phyloP scores from a whole-genome alignment of 2,329 filamentous ascomycete species.

The Beauveria sp. region DNA sequence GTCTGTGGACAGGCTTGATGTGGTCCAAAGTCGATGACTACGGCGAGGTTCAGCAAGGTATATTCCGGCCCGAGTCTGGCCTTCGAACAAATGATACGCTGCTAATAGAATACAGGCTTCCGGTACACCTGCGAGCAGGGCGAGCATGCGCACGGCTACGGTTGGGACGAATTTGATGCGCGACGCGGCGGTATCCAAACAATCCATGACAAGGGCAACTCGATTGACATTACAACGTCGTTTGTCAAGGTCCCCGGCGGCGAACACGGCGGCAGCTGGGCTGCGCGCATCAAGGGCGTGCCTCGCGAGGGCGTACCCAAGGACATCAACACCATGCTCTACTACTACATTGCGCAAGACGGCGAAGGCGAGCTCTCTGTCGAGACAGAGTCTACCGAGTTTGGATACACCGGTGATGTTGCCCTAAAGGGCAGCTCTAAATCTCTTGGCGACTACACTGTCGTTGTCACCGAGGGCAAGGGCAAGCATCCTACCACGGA shows the following conservation, averaged over 20 bases:
- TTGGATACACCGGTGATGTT: slow-evolving; percentile 53
- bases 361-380: slow-evolving; percentile 60
- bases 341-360: slow-evolving; percentile 79
- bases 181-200: slow-evolving; percentile 80
- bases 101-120: slow-evolving; percentile 49
- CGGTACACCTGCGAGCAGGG: slow-evolving; percentile 95
- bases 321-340: slow-evolving; percentile 64
- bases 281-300: slow-evolving; percentile 73
- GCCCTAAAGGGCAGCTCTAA: slow-evolving; percentile 61
- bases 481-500: slow-evolving; percentile 52
- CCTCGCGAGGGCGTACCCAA: slow-evolving; percentile 61
- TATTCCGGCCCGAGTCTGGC: slow-evolving; percentile 20
- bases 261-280: slow-evolving; percentile 83
- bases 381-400: slow-evolving; percentile 40
- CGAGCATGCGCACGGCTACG: slow-evolving; percentile 89
- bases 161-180: slow-evolving; percentile 96
- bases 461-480: slow-evolving; percentile 67
- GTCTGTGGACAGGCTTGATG: slow-evolving; percentile 73
- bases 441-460: slow-evolving; percentile 69
- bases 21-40: slow-evolving; percentile 84
- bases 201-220: slow-evolving; percentile 83
- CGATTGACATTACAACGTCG: slow-evolving; percentile 81
- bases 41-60: slow-evolving; percentile 66
- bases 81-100: neutral
- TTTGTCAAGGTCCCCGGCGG: slow-evolving; percentile 92